phyloP scores from a whole-genome alignment of 2,329 filamentous ascomycete species.

The Paecilomyces sp. region DNA sequence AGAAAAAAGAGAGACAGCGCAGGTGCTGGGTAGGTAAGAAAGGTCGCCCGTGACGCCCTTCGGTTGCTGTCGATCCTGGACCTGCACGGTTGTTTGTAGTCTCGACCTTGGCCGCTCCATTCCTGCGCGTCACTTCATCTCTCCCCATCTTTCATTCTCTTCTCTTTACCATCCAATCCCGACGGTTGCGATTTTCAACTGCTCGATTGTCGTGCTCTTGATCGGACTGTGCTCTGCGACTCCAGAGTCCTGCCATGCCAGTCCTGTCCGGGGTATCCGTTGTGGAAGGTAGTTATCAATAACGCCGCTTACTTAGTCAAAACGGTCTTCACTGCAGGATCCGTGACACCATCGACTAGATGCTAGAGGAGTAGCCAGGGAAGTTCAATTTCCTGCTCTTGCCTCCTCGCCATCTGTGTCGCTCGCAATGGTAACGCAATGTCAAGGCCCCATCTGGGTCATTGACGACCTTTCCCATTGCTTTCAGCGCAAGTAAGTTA shows the following conservation, averaged over 20 bases:
- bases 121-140: not conserved
- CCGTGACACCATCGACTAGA: not conserved
- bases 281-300: slow-evolving; percentile 10
- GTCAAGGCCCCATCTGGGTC: slow-evolving; percentile 52
- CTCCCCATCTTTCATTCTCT: not conserved
- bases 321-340: not conserved
- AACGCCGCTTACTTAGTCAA: slow-evolving; percentile 4
- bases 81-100: not conserved
- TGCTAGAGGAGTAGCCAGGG: not conserved
- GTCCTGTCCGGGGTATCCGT: slow-evolving; percentile 14
- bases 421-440: slow-evolving; percentile 47
- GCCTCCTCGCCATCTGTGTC: slow-evolving; percentile 1
- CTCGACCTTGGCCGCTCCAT: not conserved
- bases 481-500: slow-evolving; percentile 49
- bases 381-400: not conserved
- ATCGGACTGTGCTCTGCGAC: slow-evolving; percentile 5
- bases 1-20: not conserved
- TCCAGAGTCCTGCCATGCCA: slow-evolving; percentile 17
- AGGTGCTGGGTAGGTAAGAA: not conserved
- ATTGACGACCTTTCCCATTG: slow-evolving; percentile 56
- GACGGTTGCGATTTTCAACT: not conserved
- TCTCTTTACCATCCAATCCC: not conserved
- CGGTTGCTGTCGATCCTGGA: not conserved
- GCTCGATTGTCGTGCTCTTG: not conserved
- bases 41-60: not conserved